A percentile compares a stretch with the other conserved stretches of the same genome.
Conservation (phyloP, 768 basidiomycete genomes). For the Leccinum subtestaceum region DNA sequence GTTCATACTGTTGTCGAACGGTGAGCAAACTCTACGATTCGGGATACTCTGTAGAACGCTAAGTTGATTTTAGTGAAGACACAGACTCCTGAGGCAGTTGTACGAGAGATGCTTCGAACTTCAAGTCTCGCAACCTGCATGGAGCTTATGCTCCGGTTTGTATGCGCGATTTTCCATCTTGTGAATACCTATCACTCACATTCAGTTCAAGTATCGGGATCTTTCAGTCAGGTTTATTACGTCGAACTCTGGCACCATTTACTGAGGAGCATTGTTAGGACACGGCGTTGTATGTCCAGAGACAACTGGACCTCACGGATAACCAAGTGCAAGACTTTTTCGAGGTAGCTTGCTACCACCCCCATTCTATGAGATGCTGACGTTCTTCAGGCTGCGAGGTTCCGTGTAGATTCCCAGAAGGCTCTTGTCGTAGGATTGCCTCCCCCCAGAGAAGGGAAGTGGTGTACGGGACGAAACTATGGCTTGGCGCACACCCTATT, state of each 20-base stretch:
- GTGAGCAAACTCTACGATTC: conserved; percentile 20
- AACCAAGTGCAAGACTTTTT: conserved; percentile 45
- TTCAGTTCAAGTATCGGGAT: conserved; percentile 38
- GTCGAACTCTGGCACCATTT: not conserved
- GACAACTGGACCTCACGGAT: conserved; percentile 40
- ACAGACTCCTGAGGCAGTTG: conserved; percentile 38
- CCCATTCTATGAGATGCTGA: not conserved
- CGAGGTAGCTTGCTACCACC: conserved; percentile 30
- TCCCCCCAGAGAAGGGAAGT: conserved; percentile 33
- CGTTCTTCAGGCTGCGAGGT: conserved; percentile 38
- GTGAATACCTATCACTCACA: not conserved
- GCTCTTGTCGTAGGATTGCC: conserved; percentile 46
- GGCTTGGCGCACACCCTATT: conserved; percentile 42
- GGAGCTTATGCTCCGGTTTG: conserved; percentile 34
- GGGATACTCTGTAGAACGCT: not conserved
- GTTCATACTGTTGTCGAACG: conserved; percentile 51
- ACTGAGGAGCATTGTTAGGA: conserved; percentile 31
- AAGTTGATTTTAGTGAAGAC: conserved; percentile 38
- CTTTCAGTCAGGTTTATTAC: conserved; percentile 29
- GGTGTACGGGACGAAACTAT: conserved; percentile 41
- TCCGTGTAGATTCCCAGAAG: conserved; percentile 38
- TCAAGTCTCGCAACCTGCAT: conserved; percentile 39
- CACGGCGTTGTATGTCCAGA: conserved; percentile 42
- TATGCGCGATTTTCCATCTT: conserved; percentile 13
- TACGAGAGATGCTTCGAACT: conserved; percentile 36